Percentiles rank a stretch among this genome's conserved stretches.
Conservation (phyloP, 192 early-diverging fungal genomes). For the Coemansia pectinata region DNA sequence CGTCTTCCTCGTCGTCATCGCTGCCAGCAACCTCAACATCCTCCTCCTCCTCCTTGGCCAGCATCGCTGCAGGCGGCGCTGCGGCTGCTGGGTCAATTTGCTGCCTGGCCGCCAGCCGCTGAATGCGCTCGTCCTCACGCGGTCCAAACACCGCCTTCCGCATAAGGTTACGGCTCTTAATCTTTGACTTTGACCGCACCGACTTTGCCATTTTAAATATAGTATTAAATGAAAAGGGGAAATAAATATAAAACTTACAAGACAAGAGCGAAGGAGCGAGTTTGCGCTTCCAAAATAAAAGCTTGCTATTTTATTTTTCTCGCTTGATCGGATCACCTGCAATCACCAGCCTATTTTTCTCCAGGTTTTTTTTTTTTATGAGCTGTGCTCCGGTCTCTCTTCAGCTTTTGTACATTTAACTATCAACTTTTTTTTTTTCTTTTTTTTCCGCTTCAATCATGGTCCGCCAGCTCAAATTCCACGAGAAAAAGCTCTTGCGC, state of each 20-base stretch:
- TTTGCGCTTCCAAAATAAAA: neutral
- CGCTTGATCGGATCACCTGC: constrained; percentile 5
- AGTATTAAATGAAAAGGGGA: neutral
- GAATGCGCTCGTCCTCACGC: constrained; percentile 40
- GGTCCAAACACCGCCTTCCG: constrained; percentile 46
- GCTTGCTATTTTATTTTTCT: constrained; percentile 5
- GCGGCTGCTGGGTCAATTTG: constrained; percentile 8
- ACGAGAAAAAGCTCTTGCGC: constrained; percentile 93
- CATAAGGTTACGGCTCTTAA: constrained; percentile 38
- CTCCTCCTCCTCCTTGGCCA: constrained; percentile 12
- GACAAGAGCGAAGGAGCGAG: neutral
- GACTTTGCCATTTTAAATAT: constrained; percentile 36
- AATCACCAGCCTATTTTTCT: neutral
- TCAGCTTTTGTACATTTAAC: neutral
- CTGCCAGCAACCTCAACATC: neutral
- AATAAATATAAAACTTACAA: neutral
- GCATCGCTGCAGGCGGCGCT: constrained; percentile 9
- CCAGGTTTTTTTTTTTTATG: neutral
- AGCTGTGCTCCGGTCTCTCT: neutral
- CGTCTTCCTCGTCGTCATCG: constrained; percentile 6
- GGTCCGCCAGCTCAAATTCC: constrained; percentile 82
- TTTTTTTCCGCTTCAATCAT: neutral
- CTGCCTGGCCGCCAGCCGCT: constrained; percentile 50
- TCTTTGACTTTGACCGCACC: constrained; percentile 46
- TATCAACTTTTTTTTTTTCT: neutral